Evolutionary conservation across 2,329 filamentous ascomycete species (phyloP).

Genomic region (Dryadomyces sulphureus): DNA sequence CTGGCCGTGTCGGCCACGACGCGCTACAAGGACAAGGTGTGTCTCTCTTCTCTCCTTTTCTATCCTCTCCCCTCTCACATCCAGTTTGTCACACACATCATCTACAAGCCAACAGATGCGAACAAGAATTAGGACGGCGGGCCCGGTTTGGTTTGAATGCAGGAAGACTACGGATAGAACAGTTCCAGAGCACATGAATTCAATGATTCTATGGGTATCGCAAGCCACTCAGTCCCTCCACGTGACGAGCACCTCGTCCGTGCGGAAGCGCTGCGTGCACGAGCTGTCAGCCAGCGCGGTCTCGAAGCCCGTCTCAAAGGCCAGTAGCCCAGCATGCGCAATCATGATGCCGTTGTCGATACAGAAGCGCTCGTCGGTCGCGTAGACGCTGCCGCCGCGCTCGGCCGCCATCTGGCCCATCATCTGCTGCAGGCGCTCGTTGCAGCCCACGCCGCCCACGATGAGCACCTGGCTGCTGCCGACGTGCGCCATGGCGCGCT

Average conservation of each 20-base stretch:
- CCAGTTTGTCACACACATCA: slow-evolving; percentile 92
- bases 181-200: background rate
- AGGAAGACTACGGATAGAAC: background rate
- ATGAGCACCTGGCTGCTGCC: slow-evolving; percentile 82
- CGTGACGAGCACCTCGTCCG: slow-evolving; percentile 65
- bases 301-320: slow-evolving; percentile 65
- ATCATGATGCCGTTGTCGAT: slow-evolving; percentile 99
- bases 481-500: slow-evolving; percentile 96
- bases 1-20: slow-evolving; percentile 92
- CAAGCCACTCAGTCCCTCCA: slow-evolving; percentile 52
- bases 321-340: slow-evolving; percentile 82
- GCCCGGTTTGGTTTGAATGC: background rate
- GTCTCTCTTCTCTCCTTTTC: slow-evolving; percentile 10
- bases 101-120: slow-evolving; percentile 81
- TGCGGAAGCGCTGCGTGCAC: slow-evolving; percentile 72
- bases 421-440: slow-evolving; percentile 91
- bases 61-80: background rate
- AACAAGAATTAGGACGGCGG: slow-evolving; percentile 17
- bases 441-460: slow-evolving; percentile 90
- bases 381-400: slow-evolving; percentile 77
- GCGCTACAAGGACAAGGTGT: slow-evolving; percentile 88
- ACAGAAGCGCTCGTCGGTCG: slow-evolving; percentile 93
- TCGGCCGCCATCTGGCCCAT: slow-evolving; percentile 92
- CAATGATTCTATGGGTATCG: background rate
- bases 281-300: slow-evolving; percentile 69